phyloP scores from a whole-genome alignment of 257 asterid species.

The Thymus quinquecostatus region DNA sequence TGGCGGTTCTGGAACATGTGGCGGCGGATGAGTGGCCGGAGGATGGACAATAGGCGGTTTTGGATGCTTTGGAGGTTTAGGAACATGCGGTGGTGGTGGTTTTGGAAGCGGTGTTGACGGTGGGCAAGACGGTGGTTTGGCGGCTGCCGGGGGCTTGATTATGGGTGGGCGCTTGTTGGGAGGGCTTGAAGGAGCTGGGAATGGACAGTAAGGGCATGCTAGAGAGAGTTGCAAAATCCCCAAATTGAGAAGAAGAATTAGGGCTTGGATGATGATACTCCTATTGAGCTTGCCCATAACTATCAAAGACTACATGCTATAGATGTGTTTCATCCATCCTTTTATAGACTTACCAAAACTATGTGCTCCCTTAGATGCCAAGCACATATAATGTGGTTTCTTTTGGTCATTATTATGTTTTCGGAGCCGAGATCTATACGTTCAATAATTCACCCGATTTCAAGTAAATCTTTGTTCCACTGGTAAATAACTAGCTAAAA shows the following conservation, averaged over 20 bases:
- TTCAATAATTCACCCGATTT: no score
- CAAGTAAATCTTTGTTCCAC: background rate
- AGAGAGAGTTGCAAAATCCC: constrained; percentile 44
- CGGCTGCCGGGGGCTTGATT: constrained; percentile 4
- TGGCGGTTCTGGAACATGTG: background rate
- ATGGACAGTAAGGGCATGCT: constrained; percentile 66
- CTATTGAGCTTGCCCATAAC: constrained; percentile 36
- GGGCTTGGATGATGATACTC: constrained; percentile 1
- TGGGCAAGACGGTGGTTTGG: constrained; percentile 16
- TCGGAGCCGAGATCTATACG: background rate
- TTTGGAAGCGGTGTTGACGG: constrained; percentile 5
- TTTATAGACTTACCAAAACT: constrained; percentile 36
- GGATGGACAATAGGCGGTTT: background rate
- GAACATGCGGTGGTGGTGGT: constrained; percentile 26
- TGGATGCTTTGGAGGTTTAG: constrained; percentile 22
- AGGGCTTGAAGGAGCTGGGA: constrained; percentile 47
- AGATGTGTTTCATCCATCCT: constrained; percentile 6
- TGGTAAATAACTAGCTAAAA: background rate
- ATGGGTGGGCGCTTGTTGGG: constrained; percentile 31
- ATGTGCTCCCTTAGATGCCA: constrained; percentile 16
- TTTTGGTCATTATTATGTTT: background rate
- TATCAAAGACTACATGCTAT: background rate
- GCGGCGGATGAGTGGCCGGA: constrained; percentile 1
- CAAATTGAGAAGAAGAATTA: constrained; percentile 49
- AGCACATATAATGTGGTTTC: background rate